Conservation (phyloP, 129 eudicot genomes). For the Silybum marianum region DNA sequence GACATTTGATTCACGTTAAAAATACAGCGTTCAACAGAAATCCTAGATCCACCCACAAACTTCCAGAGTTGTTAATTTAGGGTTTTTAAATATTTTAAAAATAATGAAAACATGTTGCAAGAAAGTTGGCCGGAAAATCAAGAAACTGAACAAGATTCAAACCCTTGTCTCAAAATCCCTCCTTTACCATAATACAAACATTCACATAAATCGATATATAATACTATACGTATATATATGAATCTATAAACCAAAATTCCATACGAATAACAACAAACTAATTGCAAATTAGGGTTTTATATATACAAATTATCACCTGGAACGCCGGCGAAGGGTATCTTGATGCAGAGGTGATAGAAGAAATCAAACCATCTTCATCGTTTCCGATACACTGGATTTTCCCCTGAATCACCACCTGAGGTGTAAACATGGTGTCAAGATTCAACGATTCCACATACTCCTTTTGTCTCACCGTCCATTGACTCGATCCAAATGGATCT, state of each 20-base stretch:
- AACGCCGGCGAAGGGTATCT: constrained; percentile 71
- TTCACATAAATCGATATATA: too few species aligned
- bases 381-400: constrained; percentile 59
- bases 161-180: not conserved
- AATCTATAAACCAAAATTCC: not conserved
- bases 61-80: not conserved
- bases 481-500: constrained; percentile 76
- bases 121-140: constrained; percentile 1
- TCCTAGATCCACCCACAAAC: too few species aligned
- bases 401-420: constrained; percentile 85
- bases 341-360: constrained; percentile 46
- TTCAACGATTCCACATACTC: constrained; percentile 77
- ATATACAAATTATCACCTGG: constrained; percentile 45
- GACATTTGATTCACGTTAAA: too few species aligned
- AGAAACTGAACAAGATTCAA: not conserved
- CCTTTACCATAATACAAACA: not conserved
- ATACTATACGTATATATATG: too few species aligned
- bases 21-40: too few species aligned
- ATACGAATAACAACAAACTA: not conserved
- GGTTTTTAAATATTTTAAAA: too few species aligned
- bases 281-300: not conserved
- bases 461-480: constrained; percentile 93
- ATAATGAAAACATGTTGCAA: not conserved
- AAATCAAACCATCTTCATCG: constrained; percentile 58
- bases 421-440: constrained; percentile 85